Percentiles rank a stretch among this genome's conserved stretches.
phyloP scores from a whole-genome alignment of 2,329 filamentous ascomycete genomes.

The Sarocladium kiliense region DNA sequence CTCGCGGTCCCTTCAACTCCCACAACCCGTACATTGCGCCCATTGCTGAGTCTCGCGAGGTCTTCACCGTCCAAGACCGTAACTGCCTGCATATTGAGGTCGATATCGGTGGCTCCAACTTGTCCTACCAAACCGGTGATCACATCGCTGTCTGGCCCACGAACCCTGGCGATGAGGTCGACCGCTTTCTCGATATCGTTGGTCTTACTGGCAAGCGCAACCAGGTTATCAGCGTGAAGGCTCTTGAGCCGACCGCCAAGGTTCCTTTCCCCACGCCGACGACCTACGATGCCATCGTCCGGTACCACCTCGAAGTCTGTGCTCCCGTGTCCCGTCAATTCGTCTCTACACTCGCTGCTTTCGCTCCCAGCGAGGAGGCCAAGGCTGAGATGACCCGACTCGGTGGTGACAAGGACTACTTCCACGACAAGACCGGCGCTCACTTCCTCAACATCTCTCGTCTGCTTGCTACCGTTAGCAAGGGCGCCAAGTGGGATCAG shows the following conservation, averaged over 20 bases:
- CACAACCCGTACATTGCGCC: conserved; percentile 97
- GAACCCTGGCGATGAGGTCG: conserved; percentile 87
- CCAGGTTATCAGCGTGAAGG: conserved; percentile 80
- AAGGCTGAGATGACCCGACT: conserved; percentile 87
- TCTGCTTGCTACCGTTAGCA: conserved; percentile 67
- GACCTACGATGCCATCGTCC: conserved; percentile 86
- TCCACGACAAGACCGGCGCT: conserved; percentile 76
- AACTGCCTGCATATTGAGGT: conserved; percentile 98
- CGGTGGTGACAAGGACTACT: conserved; percentile 91
- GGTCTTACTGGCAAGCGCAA: conserved; percentile 73
- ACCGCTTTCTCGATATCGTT: conserved; percentile 77
- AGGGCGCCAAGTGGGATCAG: conserved; percentile 71
- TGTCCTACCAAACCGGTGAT: conserved; percentile 93
- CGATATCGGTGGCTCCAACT: conserved; percentile 81
- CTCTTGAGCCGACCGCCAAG: conserved; percentile 90
- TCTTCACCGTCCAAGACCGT: conserved; percentile 83
- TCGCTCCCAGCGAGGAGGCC: conserved; percentile 76
- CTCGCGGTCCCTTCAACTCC: conserved; percentile 88
- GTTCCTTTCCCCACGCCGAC: conserved; percentile 96
- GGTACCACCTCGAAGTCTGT: conserved; percentile 96
- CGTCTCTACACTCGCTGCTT: conserved; percentile 77
- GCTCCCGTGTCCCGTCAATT: conserved; percentile 96
- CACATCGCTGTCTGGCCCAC: conserved; percentile 97
- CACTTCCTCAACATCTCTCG: conserved; percentile 88
- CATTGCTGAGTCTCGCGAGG: conserved; percentile 81